Percentiles rank a stretch among this genome's conserved stretches.
These are phyloP conservation scores for Cryphonectria japonica DNA, from an alignment of 2,329 filamentous ascomycete genomes.

Conservation along the genomic window DNA sequence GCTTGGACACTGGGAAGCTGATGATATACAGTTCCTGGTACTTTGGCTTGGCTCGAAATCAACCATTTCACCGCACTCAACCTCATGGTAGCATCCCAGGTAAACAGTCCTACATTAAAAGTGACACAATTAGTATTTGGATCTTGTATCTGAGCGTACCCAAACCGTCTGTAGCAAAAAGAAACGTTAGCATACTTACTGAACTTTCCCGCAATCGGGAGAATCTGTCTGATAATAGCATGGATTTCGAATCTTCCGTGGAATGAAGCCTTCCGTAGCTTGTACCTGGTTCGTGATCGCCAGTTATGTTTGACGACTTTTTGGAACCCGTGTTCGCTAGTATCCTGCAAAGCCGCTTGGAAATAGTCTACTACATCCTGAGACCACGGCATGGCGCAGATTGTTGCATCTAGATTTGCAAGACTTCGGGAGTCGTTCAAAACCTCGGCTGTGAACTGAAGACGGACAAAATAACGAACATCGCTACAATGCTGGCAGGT, in stretches of 20 bases:
- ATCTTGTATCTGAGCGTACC: background rate
- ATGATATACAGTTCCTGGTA: background rate
- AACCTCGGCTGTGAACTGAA: background rate
- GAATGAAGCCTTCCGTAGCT: background rate
- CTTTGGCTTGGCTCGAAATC: background rate
- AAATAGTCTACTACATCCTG: background rate
- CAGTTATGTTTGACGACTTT: background rate
- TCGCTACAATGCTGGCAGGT: background rate
- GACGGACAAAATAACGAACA: background rate
- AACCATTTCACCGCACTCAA: background rate
- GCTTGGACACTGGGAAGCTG: background rate
- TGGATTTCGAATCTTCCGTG: background rate
- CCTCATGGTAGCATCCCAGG: background rate
- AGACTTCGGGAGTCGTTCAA: background rate
- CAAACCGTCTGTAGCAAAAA: background rate
- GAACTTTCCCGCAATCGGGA: background rate
- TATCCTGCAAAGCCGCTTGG: background rate
- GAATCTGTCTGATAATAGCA: background rate
- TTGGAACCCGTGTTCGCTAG: background rate
- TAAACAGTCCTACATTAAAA: background rate
- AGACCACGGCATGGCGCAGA: background rate
- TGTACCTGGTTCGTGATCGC: background rate
- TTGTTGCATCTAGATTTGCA: background rate
- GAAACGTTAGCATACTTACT: background rate
- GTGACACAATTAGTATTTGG: background rate